A percentile compares a stretch with the other conserved stretches of the same genome.
Evolutionary conservation across 192 early-diverging fungal species (phyloP).

Genomic region (Coemansia pectinata): DNA sequence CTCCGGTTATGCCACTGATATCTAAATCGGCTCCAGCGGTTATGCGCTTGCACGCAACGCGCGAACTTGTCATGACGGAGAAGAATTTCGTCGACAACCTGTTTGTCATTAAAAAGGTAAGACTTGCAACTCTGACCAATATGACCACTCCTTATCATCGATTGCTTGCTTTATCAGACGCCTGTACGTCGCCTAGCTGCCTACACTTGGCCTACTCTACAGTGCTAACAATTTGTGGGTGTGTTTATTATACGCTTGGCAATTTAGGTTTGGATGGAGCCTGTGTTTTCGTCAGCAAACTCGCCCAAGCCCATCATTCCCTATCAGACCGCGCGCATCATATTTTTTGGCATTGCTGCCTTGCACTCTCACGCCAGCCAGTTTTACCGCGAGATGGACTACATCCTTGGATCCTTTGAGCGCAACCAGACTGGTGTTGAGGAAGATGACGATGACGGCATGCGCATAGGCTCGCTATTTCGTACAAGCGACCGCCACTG

Average conservation of each 20-base stretch:
- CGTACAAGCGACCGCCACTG: slow-evolving; percentile 47
- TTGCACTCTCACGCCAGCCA: slow-evolving; percentile 52
- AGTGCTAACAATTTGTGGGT: neutral
- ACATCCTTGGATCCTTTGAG: slow-evolving; percentile 46
- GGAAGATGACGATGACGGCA: slow-evolving; percentile 33
- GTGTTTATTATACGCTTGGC: neutral
- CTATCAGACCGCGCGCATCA: slow-evolving; percentile 47
- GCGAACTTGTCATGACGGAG: slow-evolving; percentile 54
- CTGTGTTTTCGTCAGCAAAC: slow-evolving; percentile 52
- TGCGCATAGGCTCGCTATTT: slow-evolving; percentile 51
- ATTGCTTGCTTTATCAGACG: neutral
- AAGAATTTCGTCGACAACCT: slow-evolving; percentile 57
- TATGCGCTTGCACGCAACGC: slow-evolving; percentile 49
- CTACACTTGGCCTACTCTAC: neutral
- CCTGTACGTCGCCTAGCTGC: neutral
- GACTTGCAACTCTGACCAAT: neutral
- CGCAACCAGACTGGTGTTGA: slow-evolving; percentile 13
- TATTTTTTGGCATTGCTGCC: slow-evolving; percentile 45
- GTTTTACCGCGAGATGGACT: slow-evolving; percentile 55
- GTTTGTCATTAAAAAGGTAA: slow-evolving; percentile 54
- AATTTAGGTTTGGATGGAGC: slow-evolving; percentile 53
- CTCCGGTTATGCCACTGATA: neutral
- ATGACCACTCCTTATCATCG: neutral
- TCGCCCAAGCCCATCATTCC: slow-evolving; percentile 55
- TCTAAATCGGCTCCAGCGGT: slow-evolving; percentile 36